phyloP scores from a whole-genome alignment of 1,284 basidiomycete genomes.

The Ustilago tritici region DNA sequence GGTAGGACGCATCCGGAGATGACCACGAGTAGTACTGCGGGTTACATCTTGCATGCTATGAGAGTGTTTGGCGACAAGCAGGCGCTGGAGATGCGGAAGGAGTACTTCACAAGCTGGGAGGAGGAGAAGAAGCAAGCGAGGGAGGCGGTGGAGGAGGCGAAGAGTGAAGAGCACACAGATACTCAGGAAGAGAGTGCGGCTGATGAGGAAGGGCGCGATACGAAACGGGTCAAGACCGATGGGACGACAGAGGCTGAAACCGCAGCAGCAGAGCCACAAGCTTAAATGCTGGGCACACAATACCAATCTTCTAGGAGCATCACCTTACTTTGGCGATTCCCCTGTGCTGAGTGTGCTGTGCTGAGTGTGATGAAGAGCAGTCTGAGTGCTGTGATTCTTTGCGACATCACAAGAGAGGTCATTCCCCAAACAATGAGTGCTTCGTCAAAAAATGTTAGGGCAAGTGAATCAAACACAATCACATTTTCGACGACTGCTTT shows the following conservation, averaged over 20 bases:
- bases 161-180: conserved; percentile 6
- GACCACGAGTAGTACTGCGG: conserved; percentile 88
- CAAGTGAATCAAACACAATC: not conserved
- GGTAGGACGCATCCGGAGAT: conserved; percentile 96
- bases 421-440: too few relatives aligned
- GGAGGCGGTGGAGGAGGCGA: not conserved
- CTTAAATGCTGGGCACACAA: not conserved
- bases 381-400: too few relatives aligned
- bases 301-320: not conserved
- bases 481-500: not conserved
- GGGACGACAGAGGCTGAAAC: conserved; percentile 1
- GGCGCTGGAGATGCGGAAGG: conserved; percentile 34
- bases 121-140: not conserved
- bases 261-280: conserved; percentile 6
- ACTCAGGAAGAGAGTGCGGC: conserved; percentile 15
- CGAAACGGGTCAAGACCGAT: conserved; percentile 26
- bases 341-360: too few relatives aligned
- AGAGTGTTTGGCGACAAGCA: conserved; percentile 74
- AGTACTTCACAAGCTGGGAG: conserved; percentile 14
- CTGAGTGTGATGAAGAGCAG: too few relatives aligned
- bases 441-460: not conserved
- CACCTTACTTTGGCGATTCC: too few relatives aligned
- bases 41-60: conserved; percentile 85
- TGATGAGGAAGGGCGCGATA: conserved; percentile 17
- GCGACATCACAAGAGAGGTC: too few relatives aligned